Base-by-base conservation (phyloP, 768 basidiomycete genomes). In the Leccinum obscurum region DNA sequence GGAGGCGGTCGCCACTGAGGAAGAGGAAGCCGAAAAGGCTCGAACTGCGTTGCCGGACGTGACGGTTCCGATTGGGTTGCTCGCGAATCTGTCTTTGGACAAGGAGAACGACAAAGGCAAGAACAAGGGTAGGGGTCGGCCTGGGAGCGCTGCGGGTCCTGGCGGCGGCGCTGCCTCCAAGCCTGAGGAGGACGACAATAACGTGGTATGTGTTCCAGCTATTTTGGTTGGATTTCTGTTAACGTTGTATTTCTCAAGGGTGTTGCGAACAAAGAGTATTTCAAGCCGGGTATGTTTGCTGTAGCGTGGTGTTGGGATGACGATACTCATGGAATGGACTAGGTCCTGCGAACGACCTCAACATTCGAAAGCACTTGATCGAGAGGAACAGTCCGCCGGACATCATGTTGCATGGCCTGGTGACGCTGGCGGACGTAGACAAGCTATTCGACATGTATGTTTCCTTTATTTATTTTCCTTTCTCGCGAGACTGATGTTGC, bases 371-470 rank as follows among this genome's bases (percentile, higher is more conserved):
- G 57, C 78, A 81, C 28, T 72, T 92, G 67, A 91, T 92, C 51
- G 90, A 92, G 66, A 86, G 83, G 59, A 88, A 90, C 63, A 88
- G 83, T 64, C 88, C 90, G 1, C 92, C 92, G 0, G 91, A 92
- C 66, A 92, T 94, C 58, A 69, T 93, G 46, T 83, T 91, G 2
- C 91, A 92, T 64, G 89, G 89, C 10, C 75, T 94, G 22, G 89
- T 94, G 37, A 86, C 85, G 1, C 83, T 88, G 0, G 83, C 84
- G 52, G 92, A 93, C 62, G 90, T 93, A 3, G 88, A 92, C 59
- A 87, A 87, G 63, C 74, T 94, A n/a, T 94, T 93, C 64, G 81
- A 90, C 37, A 90, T 93, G 89, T 92, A 65, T 30, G 91, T 80
- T 13, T 0, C 6, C 26, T 34, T 34, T 13, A 34, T 55, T 6